These are phyloP conservation scores for Staphylotrichum tortipilum DNA, from an alignment of 495 filamentous ascomycete species.

Conservation along the genomic window DNA sequence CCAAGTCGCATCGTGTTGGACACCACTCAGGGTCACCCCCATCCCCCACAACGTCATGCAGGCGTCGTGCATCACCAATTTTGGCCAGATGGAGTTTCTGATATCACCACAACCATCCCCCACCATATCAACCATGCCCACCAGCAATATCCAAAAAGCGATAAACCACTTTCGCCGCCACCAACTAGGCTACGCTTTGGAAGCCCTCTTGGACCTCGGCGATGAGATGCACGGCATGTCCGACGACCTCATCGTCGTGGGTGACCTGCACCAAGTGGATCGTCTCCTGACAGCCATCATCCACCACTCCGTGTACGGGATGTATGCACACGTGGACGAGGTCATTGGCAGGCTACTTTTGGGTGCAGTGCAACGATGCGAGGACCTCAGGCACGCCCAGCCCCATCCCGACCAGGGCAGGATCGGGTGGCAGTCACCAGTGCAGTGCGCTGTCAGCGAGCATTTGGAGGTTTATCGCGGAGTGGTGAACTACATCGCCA, in stretches of 20 bases:
- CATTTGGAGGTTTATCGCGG: conserved; percentile 3
- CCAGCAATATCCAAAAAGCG: not conserved
- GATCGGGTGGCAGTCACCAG: not conserved
- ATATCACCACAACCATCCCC: not conserved
- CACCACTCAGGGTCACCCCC: not conserved
- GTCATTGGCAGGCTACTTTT: not conserved
- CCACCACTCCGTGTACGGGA: not conserved
- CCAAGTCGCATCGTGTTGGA: not conserved
- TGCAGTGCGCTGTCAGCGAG: not conserved
- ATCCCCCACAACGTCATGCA: not conserved
- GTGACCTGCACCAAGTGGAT: not conserved
- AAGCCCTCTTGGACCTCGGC: not conserved
- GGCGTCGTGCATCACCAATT: not conserved
- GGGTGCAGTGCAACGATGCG: not conserved
- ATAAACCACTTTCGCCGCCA: not conserved
- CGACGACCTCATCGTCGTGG: not conserved
- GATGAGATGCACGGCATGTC: not conserved
- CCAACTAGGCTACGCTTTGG: not conserved
- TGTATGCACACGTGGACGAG: not conserved
- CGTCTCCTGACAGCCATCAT: not conserved
- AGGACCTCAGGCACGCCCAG: not conserved
- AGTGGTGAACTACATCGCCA: not conserved
- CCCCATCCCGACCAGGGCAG: not conserved
- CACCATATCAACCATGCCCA: not conserved
- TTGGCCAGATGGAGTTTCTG: not conserved